Conservation (phyloP, 345 rosid genomes). For the Mercurialis annua region DNA sequence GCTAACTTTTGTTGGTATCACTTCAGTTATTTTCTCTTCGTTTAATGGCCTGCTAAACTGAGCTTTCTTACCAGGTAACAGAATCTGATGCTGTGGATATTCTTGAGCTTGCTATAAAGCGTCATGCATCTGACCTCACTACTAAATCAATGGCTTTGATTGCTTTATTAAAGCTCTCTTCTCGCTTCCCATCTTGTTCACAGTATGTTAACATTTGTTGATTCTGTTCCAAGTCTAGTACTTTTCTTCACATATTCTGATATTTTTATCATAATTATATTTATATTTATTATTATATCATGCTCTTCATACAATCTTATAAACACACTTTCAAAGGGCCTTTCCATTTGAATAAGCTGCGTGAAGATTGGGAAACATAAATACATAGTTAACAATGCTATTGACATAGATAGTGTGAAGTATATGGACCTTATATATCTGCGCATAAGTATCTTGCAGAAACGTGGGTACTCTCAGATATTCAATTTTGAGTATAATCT, state of each 20-base stretch:
- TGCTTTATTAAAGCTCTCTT: slow-evolving; percentile 86
- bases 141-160: slow-evolving; percentile 92
- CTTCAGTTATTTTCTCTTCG: background rate
- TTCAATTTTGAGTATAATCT: slow-evolving; percentile 7
- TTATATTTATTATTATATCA: too few relatives aligned
- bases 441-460: background rate
- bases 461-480: background rate
- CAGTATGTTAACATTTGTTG: slow-evolving; percentile 50
- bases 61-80: slow-evolving; percentile 61
- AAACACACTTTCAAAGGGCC: background rate
- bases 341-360: background rate
- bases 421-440: background rate
- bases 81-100: slow-evolving; percentile 91
- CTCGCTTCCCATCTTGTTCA: slow-evolving; percentile 93
- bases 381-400: background rate
- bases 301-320: background rate
- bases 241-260: background rate
- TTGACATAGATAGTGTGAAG: background rate
- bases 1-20: background rate
- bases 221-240: background rate
- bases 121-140: slow-evolving; percentile 63
- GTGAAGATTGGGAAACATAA: background rate
- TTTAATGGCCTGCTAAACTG: slow-evolving; percentile 9
- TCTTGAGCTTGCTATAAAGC: slow-evolving; percentile 63
- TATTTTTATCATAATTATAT: too few relatives aligned